Evolutionary conservation across 1,139 yeast species (phyloP), one percentile per base, ranked within the genome.

Genomic region (Pichia sp.): DNA sequence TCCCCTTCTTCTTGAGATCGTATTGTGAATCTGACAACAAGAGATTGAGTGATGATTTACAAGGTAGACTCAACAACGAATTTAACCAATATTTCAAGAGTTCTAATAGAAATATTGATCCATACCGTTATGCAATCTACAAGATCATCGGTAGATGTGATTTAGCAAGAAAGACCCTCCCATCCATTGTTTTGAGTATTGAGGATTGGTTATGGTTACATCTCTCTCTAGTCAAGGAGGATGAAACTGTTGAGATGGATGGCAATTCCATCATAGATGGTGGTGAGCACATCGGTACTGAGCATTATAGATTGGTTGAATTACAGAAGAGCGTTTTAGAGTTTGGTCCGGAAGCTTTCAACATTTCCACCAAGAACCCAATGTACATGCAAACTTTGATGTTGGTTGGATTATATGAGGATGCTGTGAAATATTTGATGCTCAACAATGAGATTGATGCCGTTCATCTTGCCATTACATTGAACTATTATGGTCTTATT

Each of bases 171-270:
- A 85, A 84, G 53, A 69, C 76, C n/a, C 69, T 88, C 37, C 93
- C 96, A 3, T 66, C 70, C 19, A 80, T 91, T 33, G 77, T 88
- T 30, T 62, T 78, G 31, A 84, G 94, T 42, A 74, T 88, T 35
- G 98, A 91, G 58, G 98, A 91, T 60, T 91, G 98, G 98, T 60
- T 88, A 37, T 91, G 98, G 99, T 74, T 84, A 55, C 96, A 91
- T 59, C 69, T 91, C 39, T 72, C 79, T 53, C 67, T 88, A 22
- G 74, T 83, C 14, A 75, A 79, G 41, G 93, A 83, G 49, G 67
- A 64, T 34, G 59, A 18, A n/a, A 12, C 22, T 17, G 74, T 82
- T 15, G 74, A 78, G n/a, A n/a, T n/a, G n/a, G n/a, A n/a, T n/a
- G n/a, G n/a, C n/a, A n/a, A n/a, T n/a, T n/a, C n/a, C n/a, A n/a